Base-by-base conservation (phyloP, 2,329 filamentous ascomycete species). In the Exophiala bonariae region DNA sequence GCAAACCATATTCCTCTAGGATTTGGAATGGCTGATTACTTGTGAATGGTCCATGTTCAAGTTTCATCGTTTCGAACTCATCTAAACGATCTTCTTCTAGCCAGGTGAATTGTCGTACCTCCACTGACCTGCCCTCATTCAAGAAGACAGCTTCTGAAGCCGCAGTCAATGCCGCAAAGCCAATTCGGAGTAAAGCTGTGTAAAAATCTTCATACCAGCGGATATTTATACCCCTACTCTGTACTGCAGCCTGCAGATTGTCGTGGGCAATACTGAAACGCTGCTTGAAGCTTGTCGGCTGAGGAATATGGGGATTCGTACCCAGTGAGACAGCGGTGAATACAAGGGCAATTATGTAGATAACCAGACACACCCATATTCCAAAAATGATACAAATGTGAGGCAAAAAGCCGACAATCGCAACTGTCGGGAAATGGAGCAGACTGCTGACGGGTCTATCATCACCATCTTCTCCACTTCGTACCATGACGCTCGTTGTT, bases 91-190 rank as follows among this genome's bases (percentile, higher is more conserved):
- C 87, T 59, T 92, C 87, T 63, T 99, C 93, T 3, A 97, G 73
- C 92, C 93, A 99, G 0, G 93, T 96, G 69, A 84, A 84, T 28
- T 79, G 75, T 55, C 83, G 83, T 2, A 95, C 74, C 51, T 81
- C 84, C 41, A 97, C 82, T 2, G 78, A 78, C 32, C 81, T 81
- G 36, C 92, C 92, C 66, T 97, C 92, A 52, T 96, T 96, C 9
- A 99, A 74, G 62, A 96, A 97, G 0, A 97, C 93, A 3, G 92
- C 92, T 67, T 97, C 91, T 59, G 89, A 96, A 1, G 93, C 93
- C 66, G 95, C 92, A 1, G 89, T 95, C 51, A 97, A 82, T 10
- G 92, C 84, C 9, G 84, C 85, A 62, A 96, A 96, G 0, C 93
- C 93, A 28, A 89, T 82, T 50, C 91, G 85, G 3, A 97, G 76